Conservation (phyloP, 2,329 filamentous ascomycete genomes). For the Fusarium heterosporum region DNA sequence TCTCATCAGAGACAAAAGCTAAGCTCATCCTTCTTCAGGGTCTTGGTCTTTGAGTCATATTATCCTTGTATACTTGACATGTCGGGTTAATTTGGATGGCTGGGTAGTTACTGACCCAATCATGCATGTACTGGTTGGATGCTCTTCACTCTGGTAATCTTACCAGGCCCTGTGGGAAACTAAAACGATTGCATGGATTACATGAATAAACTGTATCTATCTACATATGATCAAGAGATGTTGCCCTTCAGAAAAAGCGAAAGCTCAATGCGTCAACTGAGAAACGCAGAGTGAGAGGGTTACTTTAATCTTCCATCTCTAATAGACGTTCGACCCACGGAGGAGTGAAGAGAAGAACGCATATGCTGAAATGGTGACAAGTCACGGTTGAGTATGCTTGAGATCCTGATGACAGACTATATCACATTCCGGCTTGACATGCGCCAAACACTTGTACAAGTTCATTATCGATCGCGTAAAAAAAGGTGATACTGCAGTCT, state of each 20-base stretch:
- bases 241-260: constrained; percentile 63
- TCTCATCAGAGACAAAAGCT: not conserved
- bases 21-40: not conserved
- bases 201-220: not conserved
- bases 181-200: not conserved
- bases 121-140: not conserved
- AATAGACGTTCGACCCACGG: constrained; percentile 67
- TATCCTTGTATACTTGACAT: not conserved
- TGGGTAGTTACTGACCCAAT: not conserved
- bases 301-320: constrained; percentile 63
- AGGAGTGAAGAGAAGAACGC: constrained; percentile 61
- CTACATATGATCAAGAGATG: constrained; percentile 42
- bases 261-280: constrained; percentile 57
- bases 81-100: not conserved
- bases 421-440: constrained; percentile 1
- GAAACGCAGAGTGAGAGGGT: constrained; percentile 65
- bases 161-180: not conserved
- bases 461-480: constrained; percentile 34
- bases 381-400: constrained; percentile 11
- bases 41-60: not conserved
- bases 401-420: not conserved
- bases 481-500: constrained; percentile 17
- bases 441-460: constrained; percentile 8
- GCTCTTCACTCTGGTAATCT: not conserved
- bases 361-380: constrained; percentile 65